Percentiles rank a stretch among this genome's conserved stretches.
Evolutionary conservation across 2,329 filamentous ascomycete genomes (phyloP).

Genomic region (Elsinoe perseae): DNA sequence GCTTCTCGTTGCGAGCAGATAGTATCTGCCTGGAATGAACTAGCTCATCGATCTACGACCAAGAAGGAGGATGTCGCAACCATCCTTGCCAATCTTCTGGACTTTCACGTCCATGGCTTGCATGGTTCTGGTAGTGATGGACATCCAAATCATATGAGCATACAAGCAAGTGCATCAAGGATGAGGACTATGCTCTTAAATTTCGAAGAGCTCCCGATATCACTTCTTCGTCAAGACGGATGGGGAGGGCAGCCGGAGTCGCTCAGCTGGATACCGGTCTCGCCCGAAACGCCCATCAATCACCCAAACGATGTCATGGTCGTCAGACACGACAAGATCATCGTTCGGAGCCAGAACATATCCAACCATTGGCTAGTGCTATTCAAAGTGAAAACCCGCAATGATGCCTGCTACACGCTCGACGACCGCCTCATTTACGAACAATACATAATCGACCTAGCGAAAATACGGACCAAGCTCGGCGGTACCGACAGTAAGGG

Average conservation of each 20-base stretch:
- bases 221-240: slow-evolving; percentile 18
- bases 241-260: background rate
- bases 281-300: background rate
- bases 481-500: background rate
- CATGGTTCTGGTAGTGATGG: background rate
- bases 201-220: slow-evolving; percentile 17
- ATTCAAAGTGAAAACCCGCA: no score
- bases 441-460: background rate
- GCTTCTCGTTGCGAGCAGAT: slow-evolving; percentile 1
- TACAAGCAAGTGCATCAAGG: background rate
- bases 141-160: background rate
- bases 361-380: background rate
- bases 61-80: slow-evolving; percentile 18
- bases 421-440: background rate
- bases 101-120: slow-evolving; percentile 15
- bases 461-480: background rate
- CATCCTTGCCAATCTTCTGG: slow-evolving; percentile 20
- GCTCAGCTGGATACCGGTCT: background rate
- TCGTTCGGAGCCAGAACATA: background rate
- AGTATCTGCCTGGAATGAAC: slow-evolving; percentile 19
- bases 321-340: background rate
- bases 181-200: slow-evolving; percentile 16
- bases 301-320: background rate
- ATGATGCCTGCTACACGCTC: background rate
- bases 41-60: slow-evolving; percentile 19